These are phyloP conservation scores for Limnomonas spitsbergensis DNA, from an alignment of 139 green algal genomes.

Conservation along the genomic window DNA sequence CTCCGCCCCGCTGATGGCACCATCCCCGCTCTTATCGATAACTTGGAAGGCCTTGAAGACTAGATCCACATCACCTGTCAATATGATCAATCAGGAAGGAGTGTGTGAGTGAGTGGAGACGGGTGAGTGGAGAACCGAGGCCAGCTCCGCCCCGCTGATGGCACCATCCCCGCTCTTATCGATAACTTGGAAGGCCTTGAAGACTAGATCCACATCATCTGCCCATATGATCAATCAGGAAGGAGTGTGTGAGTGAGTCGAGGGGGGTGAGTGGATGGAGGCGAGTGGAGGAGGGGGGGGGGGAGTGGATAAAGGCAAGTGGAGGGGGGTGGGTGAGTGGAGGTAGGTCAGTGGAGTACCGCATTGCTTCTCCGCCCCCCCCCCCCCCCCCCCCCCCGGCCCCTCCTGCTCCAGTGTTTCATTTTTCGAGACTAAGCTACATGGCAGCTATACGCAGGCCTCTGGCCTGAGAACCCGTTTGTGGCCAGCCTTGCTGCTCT, in stretches of 20 bases:
- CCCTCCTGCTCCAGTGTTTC: too few relatives aligned
- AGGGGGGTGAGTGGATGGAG: not conserved
- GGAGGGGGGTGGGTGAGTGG: too few relatives aligned
- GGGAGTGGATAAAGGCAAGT: too few relatives aligned
- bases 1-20: slow-evolving; percentile 8
- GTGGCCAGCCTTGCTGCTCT: too few relatives aligned
- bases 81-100: not conserved
- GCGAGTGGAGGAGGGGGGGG: too few relatives aligned
- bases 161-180: slow-evolving; percentile 8
- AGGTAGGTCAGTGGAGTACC: too few relatives aligned
- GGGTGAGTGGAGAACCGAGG: not conserved
- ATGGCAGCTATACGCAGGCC: too few relatives aligned
- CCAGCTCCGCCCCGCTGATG: slow-evolving; percentile 15
- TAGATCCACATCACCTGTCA: not conserved
- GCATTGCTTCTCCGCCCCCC: too few relatives aligned
- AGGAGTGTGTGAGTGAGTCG: not conserved
- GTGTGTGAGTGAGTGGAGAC: not conserved
- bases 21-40: slow-evolving; percentile 10
- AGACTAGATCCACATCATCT: not conserved
- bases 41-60: not conserved
- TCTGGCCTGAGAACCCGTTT: too few relatives aligned
- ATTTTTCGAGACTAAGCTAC: too few relatives aligned
- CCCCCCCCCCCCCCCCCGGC: too few relatives aligned
- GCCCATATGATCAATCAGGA: not conserved
- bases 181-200: not conserved